A percentile compares a stretch with the other conserved stretches of the same genome.
phyloP scores from a whole-genome alignment of 495 filamentous ascomycete species.

The Aspergillus nidulans region DNA sequence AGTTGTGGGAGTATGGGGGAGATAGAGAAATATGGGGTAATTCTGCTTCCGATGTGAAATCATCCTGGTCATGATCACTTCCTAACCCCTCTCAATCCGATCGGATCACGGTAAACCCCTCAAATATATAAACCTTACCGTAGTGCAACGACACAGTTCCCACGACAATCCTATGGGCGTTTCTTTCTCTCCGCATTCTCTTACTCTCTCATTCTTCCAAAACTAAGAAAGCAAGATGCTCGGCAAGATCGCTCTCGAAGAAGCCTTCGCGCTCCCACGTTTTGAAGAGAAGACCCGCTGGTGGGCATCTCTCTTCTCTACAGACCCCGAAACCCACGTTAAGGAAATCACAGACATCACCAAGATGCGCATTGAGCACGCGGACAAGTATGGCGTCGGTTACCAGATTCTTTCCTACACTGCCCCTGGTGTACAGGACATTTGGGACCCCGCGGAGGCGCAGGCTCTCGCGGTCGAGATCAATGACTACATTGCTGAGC shows the following conservation, averaged over 20 bases:
- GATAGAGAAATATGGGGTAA: background rate
- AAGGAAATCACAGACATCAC: conserved; percentile 48
- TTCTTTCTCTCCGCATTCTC: too few species aligned
- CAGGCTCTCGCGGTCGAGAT: conserved; percentile 44
- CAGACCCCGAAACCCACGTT: conserved; percentile 38
- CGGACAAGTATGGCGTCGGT: conserved; percentile 56
- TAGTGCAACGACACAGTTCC: background rate
- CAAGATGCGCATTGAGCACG: conserved; percentile 44
- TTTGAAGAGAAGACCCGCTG: conserved; percentile 45
- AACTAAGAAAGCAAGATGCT: conserved; percentile 33
- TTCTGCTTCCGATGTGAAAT: background rate
- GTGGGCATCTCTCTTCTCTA: conserved; percentile 45
- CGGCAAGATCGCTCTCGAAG: conserved; percentile 50
- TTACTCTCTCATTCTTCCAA: background rate
- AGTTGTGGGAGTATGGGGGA: background rate
- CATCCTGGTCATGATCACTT: background rate
- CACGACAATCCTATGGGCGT: too few species aligned
- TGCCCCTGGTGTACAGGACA: conserved; percentile 56
- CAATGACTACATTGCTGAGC: conserved; percentile 55
- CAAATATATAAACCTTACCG: background rate
- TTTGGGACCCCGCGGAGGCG: conserved; percentile 43
- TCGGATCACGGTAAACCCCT: background rate
- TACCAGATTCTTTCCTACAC: conserved; percentile 56
- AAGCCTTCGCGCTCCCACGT: conserved; percentile 47
- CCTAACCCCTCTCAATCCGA: background rate